phyloP scores from a whole-genome alignment of 352 stramenopile genomes.

The Lagenidium sp. region DNA sequence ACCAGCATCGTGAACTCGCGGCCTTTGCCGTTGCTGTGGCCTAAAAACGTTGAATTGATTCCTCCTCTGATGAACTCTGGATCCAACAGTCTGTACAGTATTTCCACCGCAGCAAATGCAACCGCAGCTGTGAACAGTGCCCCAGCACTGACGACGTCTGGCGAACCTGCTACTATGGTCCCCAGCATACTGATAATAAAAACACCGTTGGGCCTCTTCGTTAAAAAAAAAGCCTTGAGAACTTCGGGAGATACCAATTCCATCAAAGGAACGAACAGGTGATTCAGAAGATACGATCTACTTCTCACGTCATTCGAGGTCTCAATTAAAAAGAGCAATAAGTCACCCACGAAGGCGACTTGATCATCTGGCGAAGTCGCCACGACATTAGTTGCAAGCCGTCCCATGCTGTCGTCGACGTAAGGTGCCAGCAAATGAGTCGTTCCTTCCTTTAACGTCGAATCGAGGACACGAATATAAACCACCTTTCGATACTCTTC shows the following conservation, averaged over 20 bases:
- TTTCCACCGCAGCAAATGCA: slow-evolving; percentile 51
- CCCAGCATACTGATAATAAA: slow-evolving; percentile 46
- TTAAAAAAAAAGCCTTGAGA: too few species aligned
- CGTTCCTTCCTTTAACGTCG: slow-evolving; percentile 51
- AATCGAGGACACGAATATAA: slow-evolving; percentile 43
- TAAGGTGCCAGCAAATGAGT: slow-evolving; percentile 43
- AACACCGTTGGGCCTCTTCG: too few species aligned
- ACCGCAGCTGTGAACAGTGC: slow-evolving; percentile 41
- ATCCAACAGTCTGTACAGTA: slow-evolving; percentile 54
- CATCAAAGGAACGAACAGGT: too few species aligned
- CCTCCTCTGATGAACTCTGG: slow-evolving; percentile 50
- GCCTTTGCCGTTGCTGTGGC: slow-evolving; percentile 60
- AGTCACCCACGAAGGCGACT: too few species aligned
- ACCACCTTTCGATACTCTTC: slow-evolving; percentile 33
- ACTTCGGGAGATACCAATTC: too few species aligned
- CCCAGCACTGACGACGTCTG: slow-evolving; percentile 23
- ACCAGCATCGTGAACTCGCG: slow-evolving; percentile 81
- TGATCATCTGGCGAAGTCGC: too few species aligned
- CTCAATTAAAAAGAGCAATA: too few species aligned
- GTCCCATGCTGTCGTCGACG: slow-evolving; percentile 34
- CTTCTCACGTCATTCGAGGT: too few species aligned
- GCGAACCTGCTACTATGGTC: slow-evolving; percentile 42
- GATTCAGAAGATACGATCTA: too few species aligned
- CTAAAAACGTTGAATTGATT: slow-evolving; percentile 65
- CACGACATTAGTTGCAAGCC: slow-evolving; percentile 15